Evolutionary conservation across 306 rosid genomes (phyloP).

Genomic region (Hippophae gyantsensis): DNA sequence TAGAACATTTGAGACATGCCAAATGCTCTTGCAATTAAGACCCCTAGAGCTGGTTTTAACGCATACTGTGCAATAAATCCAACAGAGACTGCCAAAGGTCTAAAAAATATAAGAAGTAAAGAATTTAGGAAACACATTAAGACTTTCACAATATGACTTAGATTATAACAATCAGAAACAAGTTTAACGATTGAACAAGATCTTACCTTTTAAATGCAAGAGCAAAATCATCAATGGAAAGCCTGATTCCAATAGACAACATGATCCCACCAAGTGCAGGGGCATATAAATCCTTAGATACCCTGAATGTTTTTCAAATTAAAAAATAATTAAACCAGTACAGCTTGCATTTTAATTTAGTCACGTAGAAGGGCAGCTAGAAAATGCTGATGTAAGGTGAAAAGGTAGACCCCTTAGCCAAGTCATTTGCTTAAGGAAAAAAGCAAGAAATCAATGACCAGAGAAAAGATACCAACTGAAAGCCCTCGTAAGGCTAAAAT

Average conservation of each 20-base stretch:
- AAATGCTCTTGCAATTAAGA: constrained; percentile 62
- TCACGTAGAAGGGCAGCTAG: neutral
- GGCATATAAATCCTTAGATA: constrained; percentile 83
- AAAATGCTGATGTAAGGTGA: constrained; percentile 1
- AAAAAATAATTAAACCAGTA: constrained; percentile 10
- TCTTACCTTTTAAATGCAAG: constrained; percentile 75
- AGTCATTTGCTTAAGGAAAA: neutral
- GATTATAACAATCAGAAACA: constrained; percentile 9
- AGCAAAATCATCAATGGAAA: constrained; percentile 80
- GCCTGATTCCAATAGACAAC: constrained; percentile 88
- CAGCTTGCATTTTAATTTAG: neutral
- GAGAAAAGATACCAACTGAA: neutral
- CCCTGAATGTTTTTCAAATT: constrained; percentile 52
- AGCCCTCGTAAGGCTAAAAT: constrained; percentile 18
- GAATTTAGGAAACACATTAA: constrained; percentile 17
- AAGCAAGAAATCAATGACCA: constrained; percentile 1
- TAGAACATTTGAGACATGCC: constrained; percentile 65
- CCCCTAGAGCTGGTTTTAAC: constrained; percentile 77
- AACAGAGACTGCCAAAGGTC: constrained; percentile 77
- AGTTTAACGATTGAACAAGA: constrained; percentile 13
- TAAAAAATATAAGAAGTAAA: constrained; percentile 39
- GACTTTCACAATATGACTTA: constrained; percentile 11
- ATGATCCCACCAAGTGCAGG: constrained; percentile 99
- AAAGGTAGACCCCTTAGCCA: constrained; percentile 2
- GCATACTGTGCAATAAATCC: constrained; percentile 75